Conservation (phyloP, 2,329 filamentous ascomycete genomes). For the Thermomyces lanuginosus region DNA sequence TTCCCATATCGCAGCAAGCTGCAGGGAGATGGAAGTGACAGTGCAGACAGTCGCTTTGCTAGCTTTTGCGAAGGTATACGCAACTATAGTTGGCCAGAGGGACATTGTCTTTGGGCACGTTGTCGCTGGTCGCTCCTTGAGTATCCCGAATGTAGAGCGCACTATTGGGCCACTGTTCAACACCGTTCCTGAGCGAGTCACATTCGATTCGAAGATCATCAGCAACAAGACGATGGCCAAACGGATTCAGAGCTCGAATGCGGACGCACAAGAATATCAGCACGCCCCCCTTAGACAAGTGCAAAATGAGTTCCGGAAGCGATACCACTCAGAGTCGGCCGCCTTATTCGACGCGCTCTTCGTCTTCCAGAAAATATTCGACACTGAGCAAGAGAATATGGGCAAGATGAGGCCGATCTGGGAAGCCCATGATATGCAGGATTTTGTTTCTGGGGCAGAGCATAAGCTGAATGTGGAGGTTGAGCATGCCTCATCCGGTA, state of each 20-base stretch:
- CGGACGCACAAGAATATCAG: conserved; percentile 31
- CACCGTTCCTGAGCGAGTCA: conserved; percentile 24
- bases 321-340: conserved; percentile 15
- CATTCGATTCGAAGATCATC: conserved; percentile 22
- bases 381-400: conserved; percentile 5
- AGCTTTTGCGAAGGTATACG: conserved; percentile 16
- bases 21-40: conserved; percentile 15
- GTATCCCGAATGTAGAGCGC: conserved; percentile 20
- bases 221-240: conserved; percentile 23
- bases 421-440: conserved; percentile 10
- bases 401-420: conserved; percentile 11
- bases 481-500: conserved; percentile 11
- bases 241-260: conserved; percentile 30
- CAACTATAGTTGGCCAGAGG: conserved; percentile 14
- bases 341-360: conserved; percentile 35
- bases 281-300: conserved; percentile 36
- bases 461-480: conserved; percentile 18
- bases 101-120: conserved; percentile 26
- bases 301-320: conserved; percentile 29
- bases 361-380: conserved; percentile 32
- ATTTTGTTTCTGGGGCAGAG: conserved; percentile 12
- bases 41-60: conserved; percentile 16
- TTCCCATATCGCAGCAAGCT: conserved; percentile 8
- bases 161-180: conserved; percentile 27
- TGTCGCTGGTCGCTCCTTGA: conserved; percentile 23